Conservation (phyloP, 2,329 filamentous ascomycete species). For the Colletotrichum sp. region DNA sequence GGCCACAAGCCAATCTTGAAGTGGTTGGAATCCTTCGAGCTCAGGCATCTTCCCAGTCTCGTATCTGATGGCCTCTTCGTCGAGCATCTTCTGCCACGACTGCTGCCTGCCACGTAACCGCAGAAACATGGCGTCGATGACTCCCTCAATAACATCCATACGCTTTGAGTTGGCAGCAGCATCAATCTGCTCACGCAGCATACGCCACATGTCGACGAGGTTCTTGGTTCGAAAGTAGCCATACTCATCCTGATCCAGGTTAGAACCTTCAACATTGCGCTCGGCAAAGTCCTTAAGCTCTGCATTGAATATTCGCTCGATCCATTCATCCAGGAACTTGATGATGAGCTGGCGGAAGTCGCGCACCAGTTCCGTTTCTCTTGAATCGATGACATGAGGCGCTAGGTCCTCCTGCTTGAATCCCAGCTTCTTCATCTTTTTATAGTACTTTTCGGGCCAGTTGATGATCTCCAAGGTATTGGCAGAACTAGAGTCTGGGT, state of each 20-base stretch:
- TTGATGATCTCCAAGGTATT: constrained; percentile 92
- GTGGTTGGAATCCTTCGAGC: constrained; percentile 73
- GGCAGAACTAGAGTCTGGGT: constrained; percentile 81
- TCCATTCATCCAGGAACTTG: constrained; percentile 95
- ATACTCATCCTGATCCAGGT: constrained; percentile 86
- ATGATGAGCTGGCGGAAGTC: constrained; percentile 97
- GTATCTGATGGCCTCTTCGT: constrained; percentile 82
- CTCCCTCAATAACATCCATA: constrained; percentile 89
- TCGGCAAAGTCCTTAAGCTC: constrained; percentile 84
- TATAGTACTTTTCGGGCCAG: constrained; percentile 95
- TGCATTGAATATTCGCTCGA: constrained; percentile 86
- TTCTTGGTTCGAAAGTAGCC: constrained; percentile 93
- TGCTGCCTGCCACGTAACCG: constrained; percentile 83
- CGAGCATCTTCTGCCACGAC: constrained; percentile 86
- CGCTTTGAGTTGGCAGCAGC: constrained; percentile 86
- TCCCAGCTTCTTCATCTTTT: constrained; percentile 92
- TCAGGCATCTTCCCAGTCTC: constrained; percentile 60
- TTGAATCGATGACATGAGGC: constrained; percentile 88
- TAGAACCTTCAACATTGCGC: constrained; percentile 73
- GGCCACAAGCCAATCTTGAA: constrained; percentile 96
- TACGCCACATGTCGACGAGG: constrained; percentile 93
- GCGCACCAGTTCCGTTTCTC: constrained; percentile 87
- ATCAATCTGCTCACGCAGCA: constrained; percentile 91
- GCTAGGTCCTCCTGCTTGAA: constrained; percentile 77
- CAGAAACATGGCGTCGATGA: constrained; percentile 94